These are phyloP conservation scores for Trichosanthes cucumerina DNA, from an alignment of 306 rosid genomes.

Conservation along the genomic window DNA sequence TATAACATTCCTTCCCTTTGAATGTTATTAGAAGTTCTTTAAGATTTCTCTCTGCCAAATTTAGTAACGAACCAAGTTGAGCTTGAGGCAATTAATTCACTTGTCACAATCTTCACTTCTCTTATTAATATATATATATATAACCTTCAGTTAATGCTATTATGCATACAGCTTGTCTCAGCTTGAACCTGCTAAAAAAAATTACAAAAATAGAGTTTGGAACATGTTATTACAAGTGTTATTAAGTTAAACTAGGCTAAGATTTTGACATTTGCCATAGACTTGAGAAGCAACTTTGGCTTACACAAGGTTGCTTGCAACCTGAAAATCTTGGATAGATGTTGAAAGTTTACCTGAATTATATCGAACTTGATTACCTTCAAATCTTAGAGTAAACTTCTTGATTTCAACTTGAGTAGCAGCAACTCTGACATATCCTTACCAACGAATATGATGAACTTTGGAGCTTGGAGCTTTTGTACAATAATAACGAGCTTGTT, in stretches of 20 bases:
- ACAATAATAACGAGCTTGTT: neutral
- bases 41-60: neutral
- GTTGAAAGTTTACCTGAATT: neutral
- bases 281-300: neutral
- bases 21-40: neutral
- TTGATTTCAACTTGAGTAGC: neutral
- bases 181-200: neutral
- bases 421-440: neutral
- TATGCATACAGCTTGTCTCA: neutral
- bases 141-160: too few species aligned
- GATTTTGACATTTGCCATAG: neutral
- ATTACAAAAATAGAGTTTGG: neutral
- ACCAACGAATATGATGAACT: neutral
- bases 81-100: neutral
- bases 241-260: neutral
- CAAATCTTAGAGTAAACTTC: neutral
- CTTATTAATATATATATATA: too few species aligned
- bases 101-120: neutral
- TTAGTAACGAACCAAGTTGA: neutral
- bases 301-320: neutral
- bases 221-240: neutral
- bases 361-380: neutral
- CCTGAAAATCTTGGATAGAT: neutral
- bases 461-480: too few species aligned
- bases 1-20: constrained; percentile 18